A percentile compares a stretch with the other conserved stretches of the same genome.
These are phyloP conservation scores for Trametes polyzona DNA, from an alignment of 1,284 basidiomycete genomes.

Conservation along the genomic window DNA sequence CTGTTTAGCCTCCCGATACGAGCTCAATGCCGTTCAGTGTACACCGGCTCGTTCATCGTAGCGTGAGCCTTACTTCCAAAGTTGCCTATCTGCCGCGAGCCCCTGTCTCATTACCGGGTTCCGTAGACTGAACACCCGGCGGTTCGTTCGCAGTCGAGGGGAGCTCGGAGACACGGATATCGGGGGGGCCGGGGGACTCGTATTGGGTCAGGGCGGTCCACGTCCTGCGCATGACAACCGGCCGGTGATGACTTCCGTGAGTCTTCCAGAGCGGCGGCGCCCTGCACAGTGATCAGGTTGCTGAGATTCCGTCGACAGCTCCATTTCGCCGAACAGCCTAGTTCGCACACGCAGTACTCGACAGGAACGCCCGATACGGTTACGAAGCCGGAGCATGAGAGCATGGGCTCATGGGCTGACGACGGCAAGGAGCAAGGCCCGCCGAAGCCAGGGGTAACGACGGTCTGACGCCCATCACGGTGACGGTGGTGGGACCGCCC, in stretches of 20 bases:
- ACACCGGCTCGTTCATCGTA: constrained; percentile 2
- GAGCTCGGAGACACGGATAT: constrained; percentile 1
- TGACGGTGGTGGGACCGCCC: no score
- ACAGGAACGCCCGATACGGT: no score
- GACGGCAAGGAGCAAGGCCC: no score
- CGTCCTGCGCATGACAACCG: not conserved
- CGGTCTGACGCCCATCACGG: no score
- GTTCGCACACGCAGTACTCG: no score
- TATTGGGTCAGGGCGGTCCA: constrained; percentile 2
- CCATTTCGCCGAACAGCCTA: no score
- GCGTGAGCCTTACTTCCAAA: not conserved
- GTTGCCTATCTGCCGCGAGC: no score
- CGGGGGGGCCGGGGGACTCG: not conserved
- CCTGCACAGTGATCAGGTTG: no score
- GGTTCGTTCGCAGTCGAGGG: constrained; percentile 1
- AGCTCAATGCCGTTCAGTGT: not conserved
- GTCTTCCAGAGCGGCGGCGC: not conserved
- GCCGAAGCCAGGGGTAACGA: no score
- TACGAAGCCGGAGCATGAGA: no score
- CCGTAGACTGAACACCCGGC: constrained; percentile 3
- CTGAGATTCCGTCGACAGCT: no score
- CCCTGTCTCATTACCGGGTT: not conserved
- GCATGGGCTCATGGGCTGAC: no score
- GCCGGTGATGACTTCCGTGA: not conserved
- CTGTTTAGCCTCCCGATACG: not conserved